Percentiles rank a stretch among this genome's conserved stretches.
These are phyloP conservation scores for Besnoitia besnoiti DNA, from an alignment of 169 alveolate species.

Conservation along the genomic window DNA sequence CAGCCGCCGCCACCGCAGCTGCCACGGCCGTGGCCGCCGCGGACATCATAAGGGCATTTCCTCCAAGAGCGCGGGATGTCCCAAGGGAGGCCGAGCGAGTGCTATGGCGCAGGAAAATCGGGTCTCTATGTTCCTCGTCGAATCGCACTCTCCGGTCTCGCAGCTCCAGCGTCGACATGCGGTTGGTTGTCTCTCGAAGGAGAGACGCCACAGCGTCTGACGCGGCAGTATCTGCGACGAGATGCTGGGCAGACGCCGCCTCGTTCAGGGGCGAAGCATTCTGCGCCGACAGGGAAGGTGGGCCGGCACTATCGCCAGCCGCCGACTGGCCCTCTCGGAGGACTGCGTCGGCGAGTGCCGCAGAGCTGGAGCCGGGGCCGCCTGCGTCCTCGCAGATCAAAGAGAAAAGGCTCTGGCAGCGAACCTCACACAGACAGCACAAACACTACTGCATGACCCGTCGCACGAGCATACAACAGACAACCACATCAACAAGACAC, in stretches of 20 bases:
- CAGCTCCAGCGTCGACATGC: background rate
- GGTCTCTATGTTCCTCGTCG: conserved; percentile 1
- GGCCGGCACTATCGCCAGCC: background rate
- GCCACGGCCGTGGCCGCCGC: background rate
- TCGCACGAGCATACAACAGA: too few species aligned
- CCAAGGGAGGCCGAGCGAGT: background rate
- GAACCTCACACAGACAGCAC: background rate
- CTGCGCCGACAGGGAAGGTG: background rate
- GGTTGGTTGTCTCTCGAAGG: background rate
- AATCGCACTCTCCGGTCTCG: background rate
- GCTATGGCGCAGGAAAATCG: background rate
- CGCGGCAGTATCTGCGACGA: background rate
- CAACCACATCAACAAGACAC: too few species aligned
- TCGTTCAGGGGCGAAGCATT: background rate
- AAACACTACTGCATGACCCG: background rate
- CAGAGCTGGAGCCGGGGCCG: background rate
- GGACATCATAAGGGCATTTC: background rate
- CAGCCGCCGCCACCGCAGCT: background rate
- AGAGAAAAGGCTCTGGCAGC: conserved; percentile 4
- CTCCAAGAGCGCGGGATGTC: background rate
- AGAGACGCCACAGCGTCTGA: background rate
- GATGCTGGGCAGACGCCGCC: background rate
- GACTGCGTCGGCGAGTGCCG: background rate
- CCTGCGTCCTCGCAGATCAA: conserved; percentile 7
- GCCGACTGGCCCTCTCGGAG: conserved; percentile 1